These are phyloP conservation scores for Hansfordia pulvinata DNA, from an alignment of 2,329 filamentous ascomycete genomes.

Conservation along the genomic window DNA sequence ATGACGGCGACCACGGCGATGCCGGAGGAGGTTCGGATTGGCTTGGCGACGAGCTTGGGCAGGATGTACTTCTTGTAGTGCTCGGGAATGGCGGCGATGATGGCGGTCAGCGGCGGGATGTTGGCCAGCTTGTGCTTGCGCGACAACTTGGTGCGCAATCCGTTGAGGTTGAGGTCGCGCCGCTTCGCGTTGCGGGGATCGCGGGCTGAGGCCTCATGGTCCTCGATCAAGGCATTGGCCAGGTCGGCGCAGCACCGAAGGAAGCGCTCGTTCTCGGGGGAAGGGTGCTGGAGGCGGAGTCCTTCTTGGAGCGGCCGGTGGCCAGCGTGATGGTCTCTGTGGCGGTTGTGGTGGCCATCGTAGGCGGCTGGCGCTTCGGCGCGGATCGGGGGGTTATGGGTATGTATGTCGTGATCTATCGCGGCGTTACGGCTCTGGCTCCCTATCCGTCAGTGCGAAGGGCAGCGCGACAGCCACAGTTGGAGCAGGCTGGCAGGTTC, in stretches of 20 bases:
- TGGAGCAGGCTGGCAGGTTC: no score
- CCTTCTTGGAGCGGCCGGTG: slow-evolving; percentile 53
- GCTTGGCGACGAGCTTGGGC: slow-evolving; percentile 91
- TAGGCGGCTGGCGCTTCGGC: no score
- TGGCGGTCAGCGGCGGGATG: slow-evolving; percentile 85
- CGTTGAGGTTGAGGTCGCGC: slow-evolving; percentile 91
- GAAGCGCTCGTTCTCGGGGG: slow-evolving; percentile 92
- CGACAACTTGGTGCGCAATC: slow-evolving; percentile 70
- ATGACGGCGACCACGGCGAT: slow-evolving; percentile 98
- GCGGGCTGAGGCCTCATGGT: slow-evolving; percentile 72
- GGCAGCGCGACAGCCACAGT: no score
- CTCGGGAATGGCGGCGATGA: slow-evolving; percentile 96
- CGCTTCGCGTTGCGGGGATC: slow-evolving; percentile 57
- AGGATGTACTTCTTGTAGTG: slow-evolving; percentile 99
- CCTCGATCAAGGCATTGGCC: slow-evolving; percentile 83
- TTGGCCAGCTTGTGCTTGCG: slow-evolving; percentile 86
- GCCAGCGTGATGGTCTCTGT: slow-evolving; percentile 55
- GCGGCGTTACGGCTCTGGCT: no score
- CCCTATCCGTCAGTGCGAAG: no score
- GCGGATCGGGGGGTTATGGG: no score
- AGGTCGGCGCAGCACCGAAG: slow-evolving; percentile 93
- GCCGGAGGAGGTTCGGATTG: slow-evolving; percentile 87
- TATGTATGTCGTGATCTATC: no score
- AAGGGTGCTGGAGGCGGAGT: slow-evolving; percentile 58
- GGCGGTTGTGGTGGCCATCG: slow-evolving; percentile 21